Evolutionary conservation across 2,329 filamentous ascomycete species (phyloP), one percentile per base, ranked within the genome.

Genomic region (Aspergillus chevalieri): DNA sequence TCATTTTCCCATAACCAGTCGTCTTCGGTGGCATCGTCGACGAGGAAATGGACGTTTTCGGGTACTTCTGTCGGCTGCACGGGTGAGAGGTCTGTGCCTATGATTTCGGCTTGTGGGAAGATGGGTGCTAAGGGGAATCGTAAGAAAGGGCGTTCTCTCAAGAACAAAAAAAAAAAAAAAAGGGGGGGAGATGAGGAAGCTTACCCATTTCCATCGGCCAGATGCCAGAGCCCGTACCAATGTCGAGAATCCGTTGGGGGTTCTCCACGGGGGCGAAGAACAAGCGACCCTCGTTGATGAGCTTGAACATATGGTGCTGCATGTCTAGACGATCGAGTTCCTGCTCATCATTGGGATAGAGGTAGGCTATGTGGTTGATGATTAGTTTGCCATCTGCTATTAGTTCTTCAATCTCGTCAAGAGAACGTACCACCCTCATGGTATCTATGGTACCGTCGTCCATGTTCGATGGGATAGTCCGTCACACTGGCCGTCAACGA

Each of bases 1-100:
- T 74, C 57, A 0, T 69, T 58, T 4, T 74, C 69, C 68, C 80
- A 62, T 68, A 79, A 69, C 81, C 81, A 83, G 48, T 85, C 78
- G 1, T 75, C 71, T 60, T 83, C 80, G 3, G 78, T 75, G 61
- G 76, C 76, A 59, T 90, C 86, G 61, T 89, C 85, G 43, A 91
- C 78, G 52, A 82, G 82, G 56, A 91, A 91, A 53, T 82, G 80
- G 12, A 89, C 84, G 54, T 91, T 91, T 15, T 80, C 78, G 0
- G 87, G 86, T 1, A 89, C 83, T 44, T 79, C 74, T 4, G 71
- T 70, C 2, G 84, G 83, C 60, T 87, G 84, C 22, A 86, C 82
- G 1, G 84, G 83, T 1, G 83, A 86, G 5, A 87, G 73, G 58
- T 87, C 84, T 7, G 80, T 85, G 28, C 82, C 84, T 44, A 78